Evolutionary conservation across 495 filamentous ascomycete species (phyloP), one percentile per base, ranked within the genome.

Genomic region (Cercophora sp.): DNA sequence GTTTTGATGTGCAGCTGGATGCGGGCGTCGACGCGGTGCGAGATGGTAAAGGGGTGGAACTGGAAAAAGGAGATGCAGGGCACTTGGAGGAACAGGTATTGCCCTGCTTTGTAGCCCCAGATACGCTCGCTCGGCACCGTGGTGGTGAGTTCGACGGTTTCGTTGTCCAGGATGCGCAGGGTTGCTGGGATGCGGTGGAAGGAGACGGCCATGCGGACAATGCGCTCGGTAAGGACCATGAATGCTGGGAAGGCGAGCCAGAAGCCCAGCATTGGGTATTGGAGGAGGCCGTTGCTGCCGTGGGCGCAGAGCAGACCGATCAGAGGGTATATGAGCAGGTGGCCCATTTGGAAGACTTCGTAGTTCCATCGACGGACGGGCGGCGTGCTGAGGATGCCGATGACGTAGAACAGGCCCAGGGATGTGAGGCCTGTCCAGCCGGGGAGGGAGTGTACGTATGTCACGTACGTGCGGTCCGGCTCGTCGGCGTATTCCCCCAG

Each of bases 1-100:
- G n/a, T 73, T 70, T 62, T 80, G 44, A 84, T 72, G 40, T 58
- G 55, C 9, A 58, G 55, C 50, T 49, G 55, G 8, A 78, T 61
- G 4, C 70, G 74, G 47, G 75, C 60, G 16, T 61, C 62, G 1
- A 56, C 51, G 5, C 56, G 55, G 3, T 31, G 29, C 19, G 55
- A 58, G 10, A 58, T 50, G 15, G 55, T 58, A 35, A 58, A 58
- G 13, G 64, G 69, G 47, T 71, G 70, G 66, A 66, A 71, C 51
- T 71, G 68, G 34, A 71, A 71, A 3, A 46, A 41, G 18, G 60
- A 64, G 24, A 71, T 24, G 10, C 48, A 15, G 9, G 68, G 66
- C 2, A 71, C 60, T 36, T 70, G 66, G 8, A 72, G 58, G 18
- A 72, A 60, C 8, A 72, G 55, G 51, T 72, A 71, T 51, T 71